phyloP scores from a whole-genome alignment of 176 grass and related monocot genomes.

The Musa acuminata region DNA sequence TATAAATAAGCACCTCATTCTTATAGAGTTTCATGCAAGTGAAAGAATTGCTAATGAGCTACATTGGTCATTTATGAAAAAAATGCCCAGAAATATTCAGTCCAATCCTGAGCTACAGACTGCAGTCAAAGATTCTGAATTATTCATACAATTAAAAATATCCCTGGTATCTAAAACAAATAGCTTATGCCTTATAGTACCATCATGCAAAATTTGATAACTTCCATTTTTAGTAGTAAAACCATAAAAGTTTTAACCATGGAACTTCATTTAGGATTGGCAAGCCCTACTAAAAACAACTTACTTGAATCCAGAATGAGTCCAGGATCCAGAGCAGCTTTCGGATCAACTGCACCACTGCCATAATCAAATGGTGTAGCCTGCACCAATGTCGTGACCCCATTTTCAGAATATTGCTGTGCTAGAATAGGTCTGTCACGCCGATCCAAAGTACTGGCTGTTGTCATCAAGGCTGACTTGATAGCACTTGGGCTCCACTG shows the following conservation, averaged over 20 bases:
- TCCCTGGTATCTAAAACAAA: no score
- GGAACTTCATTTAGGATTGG: not conserved
- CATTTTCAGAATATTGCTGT: constrained; percentile 63
- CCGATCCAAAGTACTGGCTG: constrained; percentile 65
- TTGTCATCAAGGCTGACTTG: constrained; percentile 97
- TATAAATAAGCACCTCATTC: no score
- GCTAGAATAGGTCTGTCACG: constrained; percentile 68
- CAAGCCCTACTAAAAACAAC: not conserved
- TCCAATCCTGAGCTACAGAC: no score
- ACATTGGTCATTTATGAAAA: no score
- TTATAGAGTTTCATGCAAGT: no score
- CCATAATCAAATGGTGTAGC: constrained; percentile 98
- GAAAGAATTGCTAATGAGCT: no score
- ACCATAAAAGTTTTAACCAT: not conserved
- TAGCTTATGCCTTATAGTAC: no score
- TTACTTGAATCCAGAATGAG: constrained; percentile 93
- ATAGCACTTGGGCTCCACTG: constrained; percentile 94
- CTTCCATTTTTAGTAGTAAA: not conserved
- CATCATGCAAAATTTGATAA: no score
- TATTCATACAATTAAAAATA: no score
- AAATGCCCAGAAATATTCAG: no score
- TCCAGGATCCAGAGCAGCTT: constrained; percentile 83
- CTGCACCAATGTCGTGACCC: constrained; percentile 55
- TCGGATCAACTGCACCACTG: constrained; percentile 81
- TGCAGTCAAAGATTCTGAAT: no score